Evolutionary conservation across 805 yeast species (phyloP), one percentile per base, ranked within the genome.

Genomic region (Saccharomycopsis oosterbeekiorum): DNA sequence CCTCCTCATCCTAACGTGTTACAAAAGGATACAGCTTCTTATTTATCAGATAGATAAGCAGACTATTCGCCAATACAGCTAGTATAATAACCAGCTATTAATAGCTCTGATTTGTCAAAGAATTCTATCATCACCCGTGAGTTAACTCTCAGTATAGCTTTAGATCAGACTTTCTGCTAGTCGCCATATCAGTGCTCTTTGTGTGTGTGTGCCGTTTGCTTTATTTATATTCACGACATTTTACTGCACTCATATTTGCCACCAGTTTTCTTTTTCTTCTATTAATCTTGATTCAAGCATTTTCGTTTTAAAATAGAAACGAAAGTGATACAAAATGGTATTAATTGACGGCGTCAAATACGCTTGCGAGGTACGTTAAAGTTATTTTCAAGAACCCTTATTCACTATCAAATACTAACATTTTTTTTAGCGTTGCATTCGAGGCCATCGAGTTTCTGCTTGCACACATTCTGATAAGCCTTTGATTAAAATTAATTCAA

Each of bases 361-460:
- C 73, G 98, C 99, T 62, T 93, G 99, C 72, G 96, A 91, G 67
- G 61, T 63, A 54, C 15, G 65, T 65, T 54, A 15, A 21, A 17
- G 15, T 36, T 24, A 15, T 42, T 55, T 12, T 24, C 17, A 15
- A 15, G n/a, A 39, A 4, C 21, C 34, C 17, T 42, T 34, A 14
- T 24, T 56, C 11, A 29, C 6, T 29, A 29, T 6, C 24, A 56
- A 24, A 12, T 55, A 56, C 64, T 58, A 57, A 60, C 62, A 39
- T 14, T 12, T 10, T 14, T 29, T 53, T 10, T 42, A 59, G 66
- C 77, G 97, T 63, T 93, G 99, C 73, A 92, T 94, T 57, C 80
- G 99, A 64, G 99, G 99, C 54, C 99, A 94, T 70, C 78, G 99
- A 59, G 99, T 93, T 55, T 88, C 97, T 1, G 84, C 96, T 1